These are phyloP conservation scores for Vinca minor DNA, from an alignment of 257 asterid species.

Conservation along the genomic window DNA sequence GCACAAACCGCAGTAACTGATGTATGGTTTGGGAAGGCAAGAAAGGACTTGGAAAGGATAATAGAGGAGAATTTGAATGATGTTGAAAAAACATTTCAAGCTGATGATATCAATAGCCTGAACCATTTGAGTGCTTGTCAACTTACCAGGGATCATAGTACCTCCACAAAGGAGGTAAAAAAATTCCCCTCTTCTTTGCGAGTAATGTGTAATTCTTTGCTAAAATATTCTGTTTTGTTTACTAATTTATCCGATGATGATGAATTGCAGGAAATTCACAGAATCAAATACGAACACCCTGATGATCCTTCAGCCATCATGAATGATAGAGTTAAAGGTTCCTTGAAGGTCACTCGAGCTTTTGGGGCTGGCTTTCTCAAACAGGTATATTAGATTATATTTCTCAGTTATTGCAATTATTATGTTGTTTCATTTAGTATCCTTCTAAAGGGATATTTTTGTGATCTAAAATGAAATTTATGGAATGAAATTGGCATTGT, in stretches of 20 bases:
- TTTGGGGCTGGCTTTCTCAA: conserved; percentile 95
- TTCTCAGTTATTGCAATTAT: neutral
- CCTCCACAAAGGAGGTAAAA: conserved; percentile 66
- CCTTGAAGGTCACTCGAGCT: conserved; percentile 87
- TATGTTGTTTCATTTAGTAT: neutral
- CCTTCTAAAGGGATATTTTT: too few species aligned
- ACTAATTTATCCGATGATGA: neutral
- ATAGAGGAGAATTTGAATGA: conserved; percentile 21
- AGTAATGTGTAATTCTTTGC: neutral
- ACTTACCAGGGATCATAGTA: conserved; percentile 85
- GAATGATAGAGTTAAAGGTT: conserved; percentile 83
- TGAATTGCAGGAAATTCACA: conserved; percentile 56
- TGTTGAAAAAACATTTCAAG: conserved; percentile 41
- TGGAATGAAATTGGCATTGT: neutral
- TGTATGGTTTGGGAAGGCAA: conserved; percentile 23
- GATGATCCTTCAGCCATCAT: conserved; percentile 64
- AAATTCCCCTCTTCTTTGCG: neutral
- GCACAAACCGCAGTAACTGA: conserved; percentile 47
- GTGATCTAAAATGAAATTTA: too few species aligned
- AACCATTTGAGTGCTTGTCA: conserved; percentile 51
- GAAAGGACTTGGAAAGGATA: conserved; percentile 33
- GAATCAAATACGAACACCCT: conserved; percentile 59
- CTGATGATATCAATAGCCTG: conserved; percentile 57
- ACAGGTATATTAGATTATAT: conserved; percentile 37
- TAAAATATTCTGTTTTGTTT: neutral